Conservation (phyloP, 208 protist genomes). For the Leishmania arabica region DNA sequence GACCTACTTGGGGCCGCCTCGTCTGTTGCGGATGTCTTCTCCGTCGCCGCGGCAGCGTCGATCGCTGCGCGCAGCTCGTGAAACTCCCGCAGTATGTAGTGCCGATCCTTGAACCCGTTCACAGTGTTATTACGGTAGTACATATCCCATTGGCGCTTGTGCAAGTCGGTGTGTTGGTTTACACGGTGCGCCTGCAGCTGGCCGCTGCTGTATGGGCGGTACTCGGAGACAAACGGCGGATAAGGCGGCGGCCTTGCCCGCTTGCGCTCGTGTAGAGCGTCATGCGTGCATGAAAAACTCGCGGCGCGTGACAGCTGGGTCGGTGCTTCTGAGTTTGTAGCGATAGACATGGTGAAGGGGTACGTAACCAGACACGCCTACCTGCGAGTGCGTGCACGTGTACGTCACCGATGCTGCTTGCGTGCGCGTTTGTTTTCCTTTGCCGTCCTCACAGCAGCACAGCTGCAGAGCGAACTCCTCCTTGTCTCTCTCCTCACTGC, state of each 20-base stretch:
- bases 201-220: constrained; percentile 75
- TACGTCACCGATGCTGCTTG: not conserved
- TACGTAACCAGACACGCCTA: not conserved
- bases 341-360: not conserved
- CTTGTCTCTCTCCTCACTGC: not conserved
- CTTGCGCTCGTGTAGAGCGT: constrained; percentile 14
- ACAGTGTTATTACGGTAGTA: constrained; percentile 92
- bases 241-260: constrained; percentile 39
- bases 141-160: constrained; percentile 77
- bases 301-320: not conserved
- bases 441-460: not conserved
- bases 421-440: not conserved
- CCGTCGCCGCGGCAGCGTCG: constrained; percentile 23
- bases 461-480: not conserved
- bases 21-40: not conserved
- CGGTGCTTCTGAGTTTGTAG: not conserved
- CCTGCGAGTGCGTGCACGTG: not conserved
- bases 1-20: not conserved
- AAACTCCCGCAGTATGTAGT: constrained; percentile 91
- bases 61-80: constrained; percentile 66
- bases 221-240: constrained; percentile 76
- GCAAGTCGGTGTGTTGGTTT: constrained; percentile 22
- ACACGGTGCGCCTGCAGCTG: constrained; percentile 34
- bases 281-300: not conserved
- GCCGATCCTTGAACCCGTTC: constrained; percentile 90